Conservation (phyloP, 257 asterid genomes). For the Schizonepeta tenuifolia region DNA sequence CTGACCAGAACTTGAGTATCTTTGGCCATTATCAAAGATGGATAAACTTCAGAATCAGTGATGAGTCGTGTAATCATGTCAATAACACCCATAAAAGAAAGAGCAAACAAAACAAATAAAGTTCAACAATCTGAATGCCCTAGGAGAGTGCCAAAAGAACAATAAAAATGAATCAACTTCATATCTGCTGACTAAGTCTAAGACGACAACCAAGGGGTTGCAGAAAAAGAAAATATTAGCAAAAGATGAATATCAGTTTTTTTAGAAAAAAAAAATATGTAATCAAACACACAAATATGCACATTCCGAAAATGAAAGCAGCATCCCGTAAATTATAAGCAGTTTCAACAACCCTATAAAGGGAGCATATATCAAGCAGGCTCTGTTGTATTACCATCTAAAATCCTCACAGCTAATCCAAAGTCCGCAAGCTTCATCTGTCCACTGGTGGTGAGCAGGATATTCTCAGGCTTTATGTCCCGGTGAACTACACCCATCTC, state of each 20-base stretch:
- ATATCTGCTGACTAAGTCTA: neutral
- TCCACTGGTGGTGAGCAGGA: slow-evolving; percentile 72
- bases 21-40: neutral
- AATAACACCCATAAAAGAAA: neutral
- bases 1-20: neutral
- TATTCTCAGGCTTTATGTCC: slow-evolving; percentile 90
- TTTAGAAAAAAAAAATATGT: neutral
- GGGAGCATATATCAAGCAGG: slow-evolving; percentile 11
- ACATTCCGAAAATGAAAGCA: neutral
- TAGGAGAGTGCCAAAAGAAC: slow-evolving; percentile 13
- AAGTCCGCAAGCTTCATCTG: slow-evolving; percentile 87
- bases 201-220: neutral
- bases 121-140: neutral
- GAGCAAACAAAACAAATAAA: slow-evolving; percentile 9
- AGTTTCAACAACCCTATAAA: neutral
- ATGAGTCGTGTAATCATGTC: neutral
- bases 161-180: slow-evolving; percentile 1
- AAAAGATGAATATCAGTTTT: slow-evolving; percentile 8
- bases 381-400: slow-evolving; percentile 58
- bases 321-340: neutral
- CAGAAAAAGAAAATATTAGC: neutral
- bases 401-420: slow-evolving; percentile 81
- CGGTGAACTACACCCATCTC: slow-evolving; percentile 96
- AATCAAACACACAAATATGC: neutral
- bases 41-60: neutral